Base-by-base conservation (phyloP, 108 stramenopile genomes). In the Tribonema minus region DNA sequence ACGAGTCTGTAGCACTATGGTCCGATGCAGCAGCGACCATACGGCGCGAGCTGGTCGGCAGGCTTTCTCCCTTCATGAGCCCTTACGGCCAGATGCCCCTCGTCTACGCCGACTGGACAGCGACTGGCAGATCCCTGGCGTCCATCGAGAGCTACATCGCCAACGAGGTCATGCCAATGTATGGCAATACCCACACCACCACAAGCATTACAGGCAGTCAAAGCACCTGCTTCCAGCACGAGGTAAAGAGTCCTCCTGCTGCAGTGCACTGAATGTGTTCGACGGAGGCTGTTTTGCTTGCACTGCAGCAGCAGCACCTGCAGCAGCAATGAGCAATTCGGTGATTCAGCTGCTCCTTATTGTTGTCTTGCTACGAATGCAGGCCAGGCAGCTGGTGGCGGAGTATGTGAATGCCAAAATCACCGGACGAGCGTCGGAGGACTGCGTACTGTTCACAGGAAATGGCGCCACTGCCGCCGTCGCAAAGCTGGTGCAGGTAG, bases 391-490 rank as follows among this genome's bases (percentile, higher is more conserved):
- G 62, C 79, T 84, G n/a, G 37, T 86, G 26, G 82, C 85, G 31
- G 66, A 81, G 62, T 76, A 38, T 0, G 72, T 81, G 7, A 86
- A 86, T 37, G 85, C 85, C 9, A 86, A 86, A 79, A 89, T 92
- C 12, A 94, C 95, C 1, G 85, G 85, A 0, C 93, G 94, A 69
- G 95, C 93, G 0, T 72, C 89, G 72, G 70, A 87, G 64, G 86
- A 87, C 26, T 76, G 66, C 3, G 95, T 98, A 3, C 81, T 99
- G 2, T 99, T 99, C 85, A 87, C 87, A 35, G 98, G 98, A 0
- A 91, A 90, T 58, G 98, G 98, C 38, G 91, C 95, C 0, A 99
- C 98, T 3, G 86, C 88, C 6, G 94, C 94, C 4, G 91, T 97
- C 12, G 60, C 77, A 68, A 88, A 86, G 62, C 86, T 88, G 4